phyloP scores from a whole-genome alignment of 306 rosid species.

The Canavalia ensiformis region DNA sequence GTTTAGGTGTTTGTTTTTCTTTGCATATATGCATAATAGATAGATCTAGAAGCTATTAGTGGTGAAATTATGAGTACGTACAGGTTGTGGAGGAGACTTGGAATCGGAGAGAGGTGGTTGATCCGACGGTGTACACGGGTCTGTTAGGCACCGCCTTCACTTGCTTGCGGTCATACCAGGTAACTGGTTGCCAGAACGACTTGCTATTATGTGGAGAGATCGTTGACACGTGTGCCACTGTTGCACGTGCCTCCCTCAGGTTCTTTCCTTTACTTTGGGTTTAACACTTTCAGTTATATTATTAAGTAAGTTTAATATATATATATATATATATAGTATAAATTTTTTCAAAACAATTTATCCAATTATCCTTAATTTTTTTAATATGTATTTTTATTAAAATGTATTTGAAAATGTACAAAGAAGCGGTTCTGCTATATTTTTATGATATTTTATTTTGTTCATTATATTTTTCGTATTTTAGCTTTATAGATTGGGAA shows the following conservation, averaged over 20 bases:
- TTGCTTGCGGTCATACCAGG: slow-evolving; percentile 79
- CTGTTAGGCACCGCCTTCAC: slow-evolving; percentile 84
- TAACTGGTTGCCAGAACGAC: slow-evolving; percentile 65
- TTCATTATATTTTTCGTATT: neutral
- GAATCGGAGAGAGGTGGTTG: slow-evolving; percentile 64
- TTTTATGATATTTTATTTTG: neutral
- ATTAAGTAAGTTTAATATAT: too few species aligned
- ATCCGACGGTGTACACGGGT: slow-evolving; percentile 81
- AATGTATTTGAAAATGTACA: neutral
- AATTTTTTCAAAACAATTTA: neutral
- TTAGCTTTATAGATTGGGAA: neutral
- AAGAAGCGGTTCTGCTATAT: neutral
- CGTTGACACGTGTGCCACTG: slow-evolving; percentile 62
- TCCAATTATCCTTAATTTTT: neutral
- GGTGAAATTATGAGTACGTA: neutral
- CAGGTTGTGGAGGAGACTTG: slow-evolving; percentile 79
- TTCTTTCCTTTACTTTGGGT: neutral
- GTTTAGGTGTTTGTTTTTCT: neutral
- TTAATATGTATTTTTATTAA: neutral
- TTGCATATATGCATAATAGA: neutral
- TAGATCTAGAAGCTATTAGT: neutral
- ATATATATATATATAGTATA: too few species aligned
- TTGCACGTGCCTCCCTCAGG: slow-evolving; percentile 75
- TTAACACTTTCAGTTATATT: too few species aligned
- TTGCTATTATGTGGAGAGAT: slow-evolving; percentile 70